Evolutionary conservation across 345 rosid genomes (phyloP), one percentile per base, ranked within the genome.

Genomic region (Linum tenue): DNA sequence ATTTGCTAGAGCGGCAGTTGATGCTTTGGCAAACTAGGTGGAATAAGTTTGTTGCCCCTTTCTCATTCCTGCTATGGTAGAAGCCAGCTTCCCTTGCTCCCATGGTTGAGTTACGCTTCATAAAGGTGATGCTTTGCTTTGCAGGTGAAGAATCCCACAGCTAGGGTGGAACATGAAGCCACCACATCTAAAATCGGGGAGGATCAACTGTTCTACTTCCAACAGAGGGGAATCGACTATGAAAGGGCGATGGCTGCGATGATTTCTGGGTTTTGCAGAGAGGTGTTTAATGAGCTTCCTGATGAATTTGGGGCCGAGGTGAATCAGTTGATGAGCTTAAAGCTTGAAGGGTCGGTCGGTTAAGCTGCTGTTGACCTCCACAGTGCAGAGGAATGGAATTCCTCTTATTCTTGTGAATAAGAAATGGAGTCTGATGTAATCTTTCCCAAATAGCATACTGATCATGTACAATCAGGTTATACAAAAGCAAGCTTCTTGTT

Each of bases 201-300:
- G 79, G 97, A 88, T 76, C 97, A 94, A 80, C 83, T 90, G 7
- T 94, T 94, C 79, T 94, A 88, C 89, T 94, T 94, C 70, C 99
- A 90, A 72, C 99, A 94, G 62, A 86, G 97, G 73, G 99, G 99
- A 39, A 79, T 92, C 0, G 97, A 88, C 77, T 88, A 84, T 0
- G 97, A 94, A 89, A 92, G 79, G 73, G 99, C 97, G 7, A 85
- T 94, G 95, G 97, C 97, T 2, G 99, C 95, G 5, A 88, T 88
- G 96, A 85, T 94, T 61, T 89, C 96, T 17, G 96, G 97, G 61
- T 92, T 90, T 68, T 92, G 97, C 82, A 82, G 76, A 5, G 94
- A 88, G 36, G 95, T 92, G 1, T 90, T 90, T 90, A 92, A 90
- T 36, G 92, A 92, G 73, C 80, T 94, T 15, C 97, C 97, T 6